Evolutionary conservation across 306 rosid genomes (phyloP).

Genomic region (Acmispon strigosus): DNA sequence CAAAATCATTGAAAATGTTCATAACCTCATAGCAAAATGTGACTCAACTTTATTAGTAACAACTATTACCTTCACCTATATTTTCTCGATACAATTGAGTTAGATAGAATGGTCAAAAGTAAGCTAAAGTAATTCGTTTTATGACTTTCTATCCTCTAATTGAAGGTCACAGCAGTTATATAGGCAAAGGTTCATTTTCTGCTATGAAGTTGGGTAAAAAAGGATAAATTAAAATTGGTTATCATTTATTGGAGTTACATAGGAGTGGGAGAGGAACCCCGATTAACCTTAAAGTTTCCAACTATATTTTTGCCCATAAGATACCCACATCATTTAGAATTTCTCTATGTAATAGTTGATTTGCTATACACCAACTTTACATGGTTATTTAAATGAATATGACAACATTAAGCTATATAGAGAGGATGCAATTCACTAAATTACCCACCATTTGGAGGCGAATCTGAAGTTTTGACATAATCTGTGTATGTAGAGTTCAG

Average conservation of each 20-base stretch:
- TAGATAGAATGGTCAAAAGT: neutral
- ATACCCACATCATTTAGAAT: neutral
- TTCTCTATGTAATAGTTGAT: no score
- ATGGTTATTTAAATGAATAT: neutral
- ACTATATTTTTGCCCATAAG: neutral
- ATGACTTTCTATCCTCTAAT: neutral
- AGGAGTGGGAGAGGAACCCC: neutral
- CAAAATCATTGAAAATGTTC: slow-evolving; percentile 11
- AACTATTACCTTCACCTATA: neutral
- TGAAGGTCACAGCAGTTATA: no score
- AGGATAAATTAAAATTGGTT: neutral
- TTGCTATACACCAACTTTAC: neutral
- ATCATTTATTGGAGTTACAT: neutral
- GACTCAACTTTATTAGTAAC: neutral
- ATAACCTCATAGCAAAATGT: neutral
- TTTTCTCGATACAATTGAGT: neutral
- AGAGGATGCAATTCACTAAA: no score
- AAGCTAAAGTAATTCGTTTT: neutral
- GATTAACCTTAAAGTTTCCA: neutral
- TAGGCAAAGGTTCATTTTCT: neutral
- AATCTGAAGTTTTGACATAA: no score
- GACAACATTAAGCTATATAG: no score
- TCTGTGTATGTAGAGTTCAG: neutral
- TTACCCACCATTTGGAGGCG: no score
- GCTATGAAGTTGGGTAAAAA: neutral